Conservation (phyloP, 2,329 filamentous ascomycete genomes). For the Penicillium paneum region DNA sequence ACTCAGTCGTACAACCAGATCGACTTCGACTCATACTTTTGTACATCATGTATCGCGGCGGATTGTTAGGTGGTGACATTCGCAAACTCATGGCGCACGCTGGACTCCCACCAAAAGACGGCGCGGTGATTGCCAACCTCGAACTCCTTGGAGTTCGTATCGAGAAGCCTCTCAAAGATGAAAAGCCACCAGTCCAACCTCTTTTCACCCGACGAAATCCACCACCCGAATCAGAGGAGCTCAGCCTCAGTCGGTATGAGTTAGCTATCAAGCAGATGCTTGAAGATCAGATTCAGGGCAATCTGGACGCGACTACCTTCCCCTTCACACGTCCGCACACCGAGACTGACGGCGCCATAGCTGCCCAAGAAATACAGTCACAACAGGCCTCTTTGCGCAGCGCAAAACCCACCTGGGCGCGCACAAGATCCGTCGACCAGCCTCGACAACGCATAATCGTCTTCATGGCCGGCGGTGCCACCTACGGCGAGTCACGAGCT, state of each 20-base stretch:
- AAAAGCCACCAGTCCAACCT: slow-evolving; percentile 60
- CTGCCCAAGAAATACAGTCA: slow-evolving; percentile 50
- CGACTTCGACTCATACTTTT: slow-evolving; percentile 80
- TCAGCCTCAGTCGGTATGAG: slow-evolving; percentile 81
- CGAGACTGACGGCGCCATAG: slow-evolving; percentile 40
- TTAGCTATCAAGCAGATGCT: slow-evolving; percentile 79
- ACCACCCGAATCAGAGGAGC: slow-evolving; percentile 65
- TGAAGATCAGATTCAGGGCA: slow-evolving; percentile 66
- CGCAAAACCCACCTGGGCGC: slow-evolving; percentile 93
- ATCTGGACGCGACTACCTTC: slow-evolving; percentile 64
- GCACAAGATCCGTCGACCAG: slow-evolving; percentile 70
- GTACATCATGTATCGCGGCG: slow-evolving; percentile 82
- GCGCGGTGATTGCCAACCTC: slow-evolving; percentile 68
- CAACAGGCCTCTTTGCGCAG: slow-evolving; percentile 74
- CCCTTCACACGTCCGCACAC: slow-evolving; percentile 71
- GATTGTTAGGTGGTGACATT: slow-evolving; percentile 78
- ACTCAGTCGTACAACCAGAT: slow-evolving; percentile 67
- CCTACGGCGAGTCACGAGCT: slow-evolving; percentile 80
- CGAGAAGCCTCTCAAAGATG: slow-evolving; percentile 72
- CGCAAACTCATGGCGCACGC: slow-evolving; percentile 81
- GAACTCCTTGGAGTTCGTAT: slow-evolving; percentile 76
- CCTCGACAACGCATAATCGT: slow-evolving; percentile 88
- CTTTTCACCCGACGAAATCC: slow-evolving; percentile 68
- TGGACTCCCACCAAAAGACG: slow-evolving; percentile 69
- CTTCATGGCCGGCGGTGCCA: slow-evolving; percentile 93